These are phyloP conservation scores for Podospora pseudoanserina DNA, from an alignment of 495 filamentous ascomycete species.

Conservation along the genomic window DNA sequence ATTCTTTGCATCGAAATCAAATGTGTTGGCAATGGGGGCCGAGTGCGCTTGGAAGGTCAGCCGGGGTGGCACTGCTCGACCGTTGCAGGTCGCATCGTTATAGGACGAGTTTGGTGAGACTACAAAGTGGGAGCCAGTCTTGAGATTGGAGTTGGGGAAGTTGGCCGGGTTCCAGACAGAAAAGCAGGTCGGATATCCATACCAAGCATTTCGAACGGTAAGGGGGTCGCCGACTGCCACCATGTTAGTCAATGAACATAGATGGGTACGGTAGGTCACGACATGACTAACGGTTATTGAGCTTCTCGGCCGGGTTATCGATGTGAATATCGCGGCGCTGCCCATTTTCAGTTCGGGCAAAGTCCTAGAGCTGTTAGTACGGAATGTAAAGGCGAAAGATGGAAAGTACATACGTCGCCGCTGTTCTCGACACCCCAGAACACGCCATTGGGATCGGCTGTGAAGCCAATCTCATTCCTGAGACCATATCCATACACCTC, in stretches of 20 bases:
- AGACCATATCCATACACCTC: slow-evolving; percentile 61
- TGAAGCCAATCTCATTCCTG: slow-evolving; percentile 65
- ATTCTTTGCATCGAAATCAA: slow-evolving; percentile 44
- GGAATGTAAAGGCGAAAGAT: slow-evolving; percentile 11
- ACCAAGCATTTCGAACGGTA: slow-evolving; percentile 42
- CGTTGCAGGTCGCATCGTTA: slow-evolving; percentile 50
- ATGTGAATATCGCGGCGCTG: slow-evolving; percentile 55
- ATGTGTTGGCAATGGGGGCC: slow-evolving; percentile 54
- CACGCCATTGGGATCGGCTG: slow-evolving; percentile 55
- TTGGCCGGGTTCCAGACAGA: slow-evolving; percentile 54
- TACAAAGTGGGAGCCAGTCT: slow-evolving; percentile 52
- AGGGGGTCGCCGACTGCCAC: slow-evolving; percentile 36
- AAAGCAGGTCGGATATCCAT: slow-evolving; percentile 69
- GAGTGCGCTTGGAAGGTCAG: slow-evolving; percentile 56
- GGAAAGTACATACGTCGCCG: slow-evolving; percentile 52
- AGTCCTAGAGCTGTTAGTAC: slow-evolving; percentile 25
- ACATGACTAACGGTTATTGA: slow-evolving; percentile 58
- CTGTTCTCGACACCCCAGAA: slow-evolving; percentile 70
- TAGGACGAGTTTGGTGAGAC: slow-evolving; percentile 42
- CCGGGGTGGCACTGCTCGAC: slow-evolving; percentile 42
- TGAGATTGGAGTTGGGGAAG: slow-evolving; percentile 41
- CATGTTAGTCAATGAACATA: neutral
- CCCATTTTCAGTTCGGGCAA: slow-evolving; percentile 37
- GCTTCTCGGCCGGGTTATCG: slow-evolving; percentile 67
- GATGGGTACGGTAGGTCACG: neutral